Percentiles rank a stretch among this genome's conserved stretches.
phyloP scores from a whole-genome alignment of 805 yeast species.

The Lachancea quebecensis region DNA sequence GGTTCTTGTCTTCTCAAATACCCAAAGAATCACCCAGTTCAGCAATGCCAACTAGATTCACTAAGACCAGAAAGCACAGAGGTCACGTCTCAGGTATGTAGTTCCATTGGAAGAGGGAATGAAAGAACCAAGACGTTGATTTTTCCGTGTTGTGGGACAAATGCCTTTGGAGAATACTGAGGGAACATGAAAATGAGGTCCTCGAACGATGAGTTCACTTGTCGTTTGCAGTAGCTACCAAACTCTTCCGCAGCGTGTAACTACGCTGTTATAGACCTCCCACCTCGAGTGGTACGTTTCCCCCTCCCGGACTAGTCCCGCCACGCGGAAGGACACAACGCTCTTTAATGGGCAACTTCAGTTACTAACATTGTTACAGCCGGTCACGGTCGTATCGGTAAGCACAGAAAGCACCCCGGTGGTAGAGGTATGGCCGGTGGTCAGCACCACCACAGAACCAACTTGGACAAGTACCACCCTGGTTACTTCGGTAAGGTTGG shows the following conservation, averaged over 20 bases:
- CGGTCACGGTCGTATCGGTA: conserved; percentile 99
- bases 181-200: not conserved
- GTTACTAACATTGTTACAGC: conserved; percentile 45
- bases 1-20: not conserved
- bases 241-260: not conserved
- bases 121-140: conserved; percentile 37
- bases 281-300: not conserved
- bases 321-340: not conserved
- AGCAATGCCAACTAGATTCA: conserved; percentile 97
- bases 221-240: not conserved
- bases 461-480: conserved; percentile 99
- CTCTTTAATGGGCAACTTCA: not conserved
- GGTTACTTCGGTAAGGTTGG: conserved; percentile 99
- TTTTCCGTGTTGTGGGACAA: conserved; percentile 6
- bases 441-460: conserved; percentile 99
- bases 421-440: conserved; percentile 99
- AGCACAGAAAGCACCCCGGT: conserved; percentile 99
- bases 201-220: too few species aligned
- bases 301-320: not conserved
- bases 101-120: conserved; percentile 35
- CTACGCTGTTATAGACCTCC: not conserved
- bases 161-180: not conserved
- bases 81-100: conserved; percentile 99
- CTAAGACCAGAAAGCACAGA: conserved; percentile 99
- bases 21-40: conserved; percentile 8